Percentiles rank a stretch among this genome's conserved stretches.
phyloP scores from a whole-genome alignment of 2,329 filamentous ascomycete genomes.

The Ophiostoma novo-ulmi region DNA sequence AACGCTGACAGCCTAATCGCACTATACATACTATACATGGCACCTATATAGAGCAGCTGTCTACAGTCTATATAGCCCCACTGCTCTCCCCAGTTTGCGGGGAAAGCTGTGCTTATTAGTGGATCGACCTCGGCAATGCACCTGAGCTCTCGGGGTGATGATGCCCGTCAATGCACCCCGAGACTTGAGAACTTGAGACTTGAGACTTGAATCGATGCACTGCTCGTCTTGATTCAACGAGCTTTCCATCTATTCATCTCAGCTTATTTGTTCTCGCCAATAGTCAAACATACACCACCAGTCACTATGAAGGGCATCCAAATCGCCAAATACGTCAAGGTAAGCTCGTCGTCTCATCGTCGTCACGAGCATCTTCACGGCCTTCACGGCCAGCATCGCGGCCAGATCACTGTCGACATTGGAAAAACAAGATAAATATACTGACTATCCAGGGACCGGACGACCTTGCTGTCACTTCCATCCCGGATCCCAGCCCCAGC shows the following conservation, averaged over 20 bases:
- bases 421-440: neutral
- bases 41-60: neutral
- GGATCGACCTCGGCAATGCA: constrained; percentile 13
- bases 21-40: neutral
- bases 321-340: constrained; percentile 36
- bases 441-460: constrained; percentile 57
- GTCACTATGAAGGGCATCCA: constrained; percentile 35
- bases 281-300: neutral
- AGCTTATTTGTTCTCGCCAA: neutral
- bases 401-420: neutral
- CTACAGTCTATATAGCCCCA: neutral
- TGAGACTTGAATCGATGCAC: neutral
- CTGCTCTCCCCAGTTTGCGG: constrained; percentile 9
- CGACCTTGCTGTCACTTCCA: constrained; percentile 68
- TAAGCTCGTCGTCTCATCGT: constrained; percentile 17
- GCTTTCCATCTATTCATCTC: neutral
- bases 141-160: neutral
- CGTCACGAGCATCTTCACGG: neutral
- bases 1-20: neutral
- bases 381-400: too few relatives aligned
- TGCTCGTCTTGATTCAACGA: neutral
- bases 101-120: constrained; percentile 5
- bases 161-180: neutral
- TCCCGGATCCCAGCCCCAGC: constrained; percentile 68
- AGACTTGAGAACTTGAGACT: neutral